A percentile compares a stretch with the other conserved stretches of the same genome.
Conservation (phyloP, 2,329 filamentous ascomycete genomes). For the Fusarium annulatum region DNA sequence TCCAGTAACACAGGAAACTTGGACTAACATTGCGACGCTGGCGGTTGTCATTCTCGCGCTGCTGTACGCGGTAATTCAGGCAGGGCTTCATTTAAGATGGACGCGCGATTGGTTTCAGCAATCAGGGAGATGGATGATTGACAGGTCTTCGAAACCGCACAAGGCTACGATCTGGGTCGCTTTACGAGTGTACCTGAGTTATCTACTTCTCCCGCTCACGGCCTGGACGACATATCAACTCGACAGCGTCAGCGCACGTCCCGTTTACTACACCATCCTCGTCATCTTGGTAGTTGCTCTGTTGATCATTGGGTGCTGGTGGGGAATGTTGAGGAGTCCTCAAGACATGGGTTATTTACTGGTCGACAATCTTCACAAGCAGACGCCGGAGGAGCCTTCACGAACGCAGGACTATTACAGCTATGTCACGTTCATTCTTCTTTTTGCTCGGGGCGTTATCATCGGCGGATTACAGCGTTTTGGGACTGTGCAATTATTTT, state of each 20-base stretch:
- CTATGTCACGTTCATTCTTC: constrained; percentile 23
- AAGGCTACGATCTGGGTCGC: constrained; percentile 58
- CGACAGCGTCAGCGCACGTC: constrained; percentile 23
- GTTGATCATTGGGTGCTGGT: constrained; percentile 43
- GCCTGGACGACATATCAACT: constrained; percentile 80
- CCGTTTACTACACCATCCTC: constrained; percentile 50
- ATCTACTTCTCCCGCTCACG: constrained; percentile 77
- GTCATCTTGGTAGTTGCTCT: constrained; percentile 34
- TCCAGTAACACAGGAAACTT: constrained; percentile 69
- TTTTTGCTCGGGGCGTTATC: constrained; percentile 23
- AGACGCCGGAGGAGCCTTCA: constrained; percentile 56
- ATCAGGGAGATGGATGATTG: constrained; percentile 48
- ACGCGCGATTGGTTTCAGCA: constrained; percentile 55
- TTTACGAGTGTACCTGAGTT: constrained; percentile 79
- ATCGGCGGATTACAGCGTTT: constrained; percentile 33
- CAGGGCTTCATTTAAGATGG: constrained; percentile 30
- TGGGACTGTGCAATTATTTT: constrained; percentile 23
- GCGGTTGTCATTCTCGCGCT: constrained; percentile 68
- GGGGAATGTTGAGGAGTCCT: constrained; percentile 41
- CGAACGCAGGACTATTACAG: constrained; percentile 63
- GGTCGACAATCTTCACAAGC: constrained; percentile 70
- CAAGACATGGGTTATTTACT: constrained; percentile 47
- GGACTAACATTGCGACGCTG: constrained; percentile 75
- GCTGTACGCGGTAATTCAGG: constrained; percentile 66
- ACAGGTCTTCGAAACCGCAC: constrained; percentile 43